phyloP scores from a whole-genome alignment of 495 filamentous ascomycete species.

The Penicillium tannophilum region DNA sequence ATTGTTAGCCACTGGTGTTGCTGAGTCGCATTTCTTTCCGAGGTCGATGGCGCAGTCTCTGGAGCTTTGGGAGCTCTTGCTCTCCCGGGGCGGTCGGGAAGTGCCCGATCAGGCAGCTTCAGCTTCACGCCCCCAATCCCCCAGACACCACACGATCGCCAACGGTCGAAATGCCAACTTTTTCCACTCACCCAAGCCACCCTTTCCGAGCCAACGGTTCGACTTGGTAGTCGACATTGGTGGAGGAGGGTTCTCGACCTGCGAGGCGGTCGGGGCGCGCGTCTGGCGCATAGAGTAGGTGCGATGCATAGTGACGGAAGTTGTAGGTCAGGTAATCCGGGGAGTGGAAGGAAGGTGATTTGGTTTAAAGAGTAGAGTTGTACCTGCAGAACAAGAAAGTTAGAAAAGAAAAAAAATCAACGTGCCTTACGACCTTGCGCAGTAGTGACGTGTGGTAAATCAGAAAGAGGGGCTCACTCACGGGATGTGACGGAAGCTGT shows the following conservation, averaged over 20 bases:
- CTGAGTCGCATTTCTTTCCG: background rate
- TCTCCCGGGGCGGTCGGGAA: background rate
- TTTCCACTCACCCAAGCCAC: conserved; percentile 70
- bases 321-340: conserved; percentile 1
- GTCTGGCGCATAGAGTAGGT: conserved; percentile 98
- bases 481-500: conserved; percentile 39
- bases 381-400: conserved; percentile 24
- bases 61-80: background rate
- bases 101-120: conserved; percentile 23
- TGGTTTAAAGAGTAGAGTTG: conserved; percentile 3
- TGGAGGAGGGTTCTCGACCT: conserved; percentile 89
- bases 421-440: conserved; percentile 42
- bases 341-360: conserved; percentile 8
- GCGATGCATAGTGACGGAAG: conserved; percentile 73
- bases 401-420: conserved; percentile 19
- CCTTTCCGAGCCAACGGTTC: conserved; percentile 81
- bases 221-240: conserved; percentile 90
- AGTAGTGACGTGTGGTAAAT: conserved; percentile 44
- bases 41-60: background rate
- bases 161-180: conserved; percentile 3
- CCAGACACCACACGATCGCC: conserved; percentile 1
- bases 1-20: conserved; percentile 27
- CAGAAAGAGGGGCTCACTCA: conserved; percentile 18
- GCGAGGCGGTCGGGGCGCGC: conserved; percentile 88
- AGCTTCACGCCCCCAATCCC: background rate